Evolutionary conservation across 2,329 filamentous ascomycete species (phyloP).

Genomic region (Fusarium papillatum): DNA sequence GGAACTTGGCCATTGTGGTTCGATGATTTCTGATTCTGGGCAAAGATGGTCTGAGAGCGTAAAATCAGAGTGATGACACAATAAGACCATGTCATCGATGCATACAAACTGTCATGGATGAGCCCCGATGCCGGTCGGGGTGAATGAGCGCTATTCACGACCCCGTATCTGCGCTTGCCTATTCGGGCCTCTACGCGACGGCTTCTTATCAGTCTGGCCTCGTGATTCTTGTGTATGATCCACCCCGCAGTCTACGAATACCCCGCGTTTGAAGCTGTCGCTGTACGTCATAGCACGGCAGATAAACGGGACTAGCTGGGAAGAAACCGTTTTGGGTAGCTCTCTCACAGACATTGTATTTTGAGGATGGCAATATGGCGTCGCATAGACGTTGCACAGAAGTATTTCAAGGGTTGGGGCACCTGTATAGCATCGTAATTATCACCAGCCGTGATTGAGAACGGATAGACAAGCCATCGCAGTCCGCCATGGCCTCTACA

Average conservation of each 20-base stretch:
- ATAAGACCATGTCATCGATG: neutral
- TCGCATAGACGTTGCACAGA: neutral
- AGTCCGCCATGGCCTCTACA: neutral
- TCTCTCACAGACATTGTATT: neutral
- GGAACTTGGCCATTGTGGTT: neutral
- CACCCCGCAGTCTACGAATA: neutral
- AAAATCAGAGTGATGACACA: neutral
- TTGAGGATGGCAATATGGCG: neutral
- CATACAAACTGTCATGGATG: neutral
- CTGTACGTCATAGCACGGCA: neutral
- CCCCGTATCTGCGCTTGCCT: neutral
- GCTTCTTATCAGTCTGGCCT: neutral
- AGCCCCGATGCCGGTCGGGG: neutral
- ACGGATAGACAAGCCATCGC: neutral
- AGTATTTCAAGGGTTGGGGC: neutral
- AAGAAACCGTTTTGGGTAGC: neutral
- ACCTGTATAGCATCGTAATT: neutral
- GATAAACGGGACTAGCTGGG: neutral
- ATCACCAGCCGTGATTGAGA: neutral
- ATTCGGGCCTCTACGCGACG: neutral
- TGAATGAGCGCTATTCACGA: neutral
- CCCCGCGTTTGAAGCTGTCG: neutral
- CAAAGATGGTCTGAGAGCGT: neutral
- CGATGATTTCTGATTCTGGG: neutral
- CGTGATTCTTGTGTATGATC: neutral